phyloP scores from a whole-genome alignment of 805 yeast genomes.

The Blastobotrys parvus region DNA sequence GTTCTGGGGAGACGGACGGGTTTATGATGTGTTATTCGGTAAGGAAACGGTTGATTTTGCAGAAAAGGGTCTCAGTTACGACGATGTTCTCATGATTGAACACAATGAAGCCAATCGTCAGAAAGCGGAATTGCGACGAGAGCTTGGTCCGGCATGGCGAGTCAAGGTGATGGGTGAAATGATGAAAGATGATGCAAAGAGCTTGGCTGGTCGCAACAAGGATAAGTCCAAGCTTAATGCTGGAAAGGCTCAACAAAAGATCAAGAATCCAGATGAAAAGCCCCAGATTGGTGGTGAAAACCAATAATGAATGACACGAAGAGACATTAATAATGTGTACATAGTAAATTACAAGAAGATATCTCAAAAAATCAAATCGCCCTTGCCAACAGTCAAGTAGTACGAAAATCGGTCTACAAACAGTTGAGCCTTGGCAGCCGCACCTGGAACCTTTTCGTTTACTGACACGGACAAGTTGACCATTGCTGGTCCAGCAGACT shows the following conservation, averaged over 20 bases:
- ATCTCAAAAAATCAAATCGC: slow-evolving; percentile 13
- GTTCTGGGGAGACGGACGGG: slow-evolving; percentile 89
- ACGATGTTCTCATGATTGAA: slow-evolving; percentile 46
- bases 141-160: slow-evolving; percentile 55
- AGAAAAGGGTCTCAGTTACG: slow-evolving; percentile 58
- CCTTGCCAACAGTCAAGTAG: slow-evolving; percentile 19
- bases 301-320: background rate
- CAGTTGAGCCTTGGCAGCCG: slow-evolving; percentile 39
- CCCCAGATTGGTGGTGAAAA: background rate
- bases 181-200: slow-evolving; percentile 36
- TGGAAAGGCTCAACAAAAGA: background rate
- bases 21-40: slow-evolving; percentile 74
- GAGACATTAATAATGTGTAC: background rate
- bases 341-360: background rate
- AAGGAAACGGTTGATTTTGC: slow-evolving; percentile 71
- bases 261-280: background rate
- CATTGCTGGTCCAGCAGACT: slow-evolving; percentile 17
- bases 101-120: slow-evolving; percentile 40
- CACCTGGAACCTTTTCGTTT: slow-evolving; percentile 25
- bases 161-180: slow-evolving; percentile 40
- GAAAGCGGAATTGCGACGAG: slow-evolving; percentile 41
- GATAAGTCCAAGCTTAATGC: too few species aligned
- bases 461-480: slow-evolving; percentile 23
- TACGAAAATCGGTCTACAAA: slow-evolving; percentile 25
- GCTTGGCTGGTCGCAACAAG: slow-evolving; percentile 9